Evolutionary conservation across 2,329 filamentous ascomycete species (phyloP).

Genomic region (Harringtonia aguacate): DNA sequence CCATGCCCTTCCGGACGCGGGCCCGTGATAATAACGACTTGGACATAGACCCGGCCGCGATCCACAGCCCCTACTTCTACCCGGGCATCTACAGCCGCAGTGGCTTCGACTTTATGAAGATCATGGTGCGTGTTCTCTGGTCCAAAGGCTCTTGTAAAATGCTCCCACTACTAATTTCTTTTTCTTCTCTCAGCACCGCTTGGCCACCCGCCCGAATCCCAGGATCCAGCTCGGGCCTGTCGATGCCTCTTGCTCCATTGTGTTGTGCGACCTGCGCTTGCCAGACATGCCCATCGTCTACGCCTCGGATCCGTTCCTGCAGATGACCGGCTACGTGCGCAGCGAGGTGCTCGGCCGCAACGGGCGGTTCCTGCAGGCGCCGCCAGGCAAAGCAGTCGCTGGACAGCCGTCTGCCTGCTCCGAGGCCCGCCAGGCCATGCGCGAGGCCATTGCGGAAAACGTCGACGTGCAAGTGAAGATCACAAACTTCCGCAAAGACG

Average conservation of each 20-base stretch:
- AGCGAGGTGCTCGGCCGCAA: constrained; percentile 69
- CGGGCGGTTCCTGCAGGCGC: constrained; percentile 75
- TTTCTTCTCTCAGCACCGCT: constrained; percentile 22
- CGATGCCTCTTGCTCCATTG: constrained; percentile 73
- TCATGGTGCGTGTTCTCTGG: constrained; percentile 32
- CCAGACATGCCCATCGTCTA: constrained; percentile 75
- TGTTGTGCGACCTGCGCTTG: constrained; percentile 67
- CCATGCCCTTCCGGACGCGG: no score
- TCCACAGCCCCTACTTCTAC: constrained; percentile 32
- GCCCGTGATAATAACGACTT: no score
- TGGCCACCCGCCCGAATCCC: constrained; percentile 61
- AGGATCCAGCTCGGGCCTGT: constrained; percentile 71
- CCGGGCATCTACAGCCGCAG: constrained; percentile 44
- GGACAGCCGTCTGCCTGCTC: constrained; percentile 23
- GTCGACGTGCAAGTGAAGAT: constrained; percentile 41
- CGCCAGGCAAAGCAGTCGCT: constrained; percentile 18
- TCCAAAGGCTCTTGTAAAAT: neutral
- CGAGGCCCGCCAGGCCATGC: constrained; percentile 46
- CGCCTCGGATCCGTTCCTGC: constrained; percentile 68
- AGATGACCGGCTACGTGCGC: constrained; percentile 67
- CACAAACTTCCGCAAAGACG: constrained; percentile 74
- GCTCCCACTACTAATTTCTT: neutral
- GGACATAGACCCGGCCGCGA: no score
- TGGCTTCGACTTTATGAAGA: constrained; percentile 43
- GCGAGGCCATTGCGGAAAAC: constrained; percentile 30